Evolutionary conservation across 192 early-diverging fungal species (phyloP), one percentile per base, ranked within the genome.

Genomic region (Linnemannia elongata): DNA sequence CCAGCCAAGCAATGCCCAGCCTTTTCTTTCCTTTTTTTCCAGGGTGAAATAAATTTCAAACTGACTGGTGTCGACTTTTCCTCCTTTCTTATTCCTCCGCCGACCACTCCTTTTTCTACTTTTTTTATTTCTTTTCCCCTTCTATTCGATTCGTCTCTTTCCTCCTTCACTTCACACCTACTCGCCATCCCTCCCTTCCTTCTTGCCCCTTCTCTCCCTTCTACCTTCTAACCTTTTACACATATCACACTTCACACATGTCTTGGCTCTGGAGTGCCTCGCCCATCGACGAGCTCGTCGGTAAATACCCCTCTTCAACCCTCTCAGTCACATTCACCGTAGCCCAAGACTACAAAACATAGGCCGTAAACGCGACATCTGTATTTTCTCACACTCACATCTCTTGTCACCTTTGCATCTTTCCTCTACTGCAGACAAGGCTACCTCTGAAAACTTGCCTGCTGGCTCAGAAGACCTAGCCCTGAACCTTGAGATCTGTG

Each of bases 371-470:
- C 36, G 60, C 60, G 30, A 66, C 44, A 22, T 24, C 71, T 60
- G 22, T 80, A 39, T 69, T 66, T 27, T 66, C 55, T 66, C 30
- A 66, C 60, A 66, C 30, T 66, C 30, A 6, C 39, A 13, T 17
- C 30, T 36, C 38, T 39, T 39, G 38, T 52, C 44, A 8, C 45
- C 35, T 69, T n/a, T 17, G 39, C 17, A 15, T 4, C 9, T 41
- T 22, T 30, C 36, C 30, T 20, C 35, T n/a, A 41, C n/a, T 77
- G 30, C 90, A 94, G 96, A 95, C 63, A 93, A 91, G 68, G 97
- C 97, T 44, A 99, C 98, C 22, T 94, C 95, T 18, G 99, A 99
- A 82, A 95, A 96, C 83, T 83, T 98, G 20, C 97, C 97, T 52
- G 92, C 92, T 75, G 97, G 96, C 60, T 89, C 94, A 78, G 97